Evolutionary conservation across 768 basidiomycete genomes (phyloP).

Genomic region (Calocera cornea): DNA sequence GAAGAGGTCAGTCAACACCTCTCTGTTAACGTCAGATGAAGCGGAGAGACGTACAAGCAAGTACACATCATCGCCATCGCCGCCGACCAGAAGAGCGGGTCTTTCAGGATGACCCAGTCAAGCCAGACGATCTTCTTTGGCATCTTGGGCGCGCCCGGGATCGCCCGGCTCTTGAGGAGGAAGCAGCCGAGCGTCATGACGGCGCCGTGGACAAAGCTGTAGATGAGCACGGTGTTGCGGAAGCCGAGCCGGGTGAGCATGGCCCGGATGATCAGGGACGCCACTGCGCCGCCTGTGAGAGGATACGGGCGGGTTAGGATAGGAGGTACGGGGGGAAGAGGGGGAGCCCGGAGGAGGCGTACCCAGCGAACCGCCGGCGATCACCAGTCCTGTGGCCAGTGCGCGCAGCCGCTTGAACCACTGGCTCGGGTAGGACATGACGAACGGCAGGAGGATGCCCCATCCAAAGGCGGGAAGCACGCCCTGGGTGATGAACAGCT

Average conservation of each 20-base stretch:
- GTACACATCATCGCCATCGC: constrained; percentile 22
- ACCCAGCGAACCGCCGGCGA: constrained; percentile 14
- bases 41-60: constrained; percentile 8
- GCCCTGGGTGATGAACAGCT: constrained; percentile 13
- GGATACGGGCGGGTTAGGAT: neutral
- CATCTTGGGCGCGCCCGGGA: constrained; percentile 4
- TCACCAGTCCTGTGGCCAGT: constrained; percentile 12
- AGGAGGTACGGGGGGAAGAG: too few relatives aligned
- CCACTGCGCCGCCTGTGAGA: constrained; percentile 8
- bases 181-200: constrained; percentile 21
- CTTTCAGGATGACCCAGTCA: constrained; percentile 7
- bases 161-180: constrained; percentile 23
- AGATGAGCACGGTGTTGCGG: constrained; percentile 24
- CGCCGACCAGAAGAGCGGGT: constrained; percentile 24
- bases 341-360: neutral
- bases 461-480: constrained; percentile 6
- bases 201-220: constrained; percentile 21
- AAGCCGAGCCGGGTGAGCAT: constrained; percentile 23
- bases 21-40: neutral
- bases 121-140: constrained; percentile 11
- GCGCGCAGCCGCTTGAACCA: constrained; percentile 11
- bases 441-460: constrained; percentile 10
- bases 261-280: constrained; percentile 22
- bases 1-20: too few relatives aligned
- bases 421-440: constrained; percentile 11